These are phyloP conservation scores for Trypanosoma rangeli DNA, from an alignment of 208 protist genomes.

Conservation along the genomic window DNA sequence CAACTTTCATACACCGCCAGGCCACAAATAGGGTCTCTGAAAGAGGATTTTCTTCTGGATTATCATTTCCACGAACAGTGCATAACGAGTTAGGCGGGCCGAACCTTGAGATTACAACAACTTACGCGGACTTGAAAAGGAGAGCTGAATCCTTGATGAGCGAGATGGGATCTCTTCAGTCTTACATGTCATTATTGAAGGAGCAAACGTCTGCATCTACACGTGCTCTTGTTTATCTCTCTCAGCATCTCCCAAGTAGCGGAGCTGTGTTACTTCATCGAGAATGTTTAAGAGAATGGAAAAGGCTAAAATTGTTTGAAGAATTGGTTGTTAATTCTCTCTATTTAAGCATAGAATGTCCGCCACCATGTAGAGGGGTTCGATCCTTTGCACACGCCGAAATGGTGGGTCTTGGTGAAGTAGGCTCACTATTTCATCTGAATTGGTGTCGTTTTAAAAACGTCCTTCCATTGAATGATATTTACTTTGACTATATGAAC, in stretches of 20 bases:
- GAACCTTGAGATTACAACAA: neutral
- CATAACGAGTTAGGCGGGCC: neutral
- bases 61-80: neutral
- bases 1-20: neutral
- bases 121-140: neutral
- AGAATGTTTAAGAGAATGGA: conserved; percentile 17
- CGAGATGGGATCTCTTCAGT: conserved; percentile 10
- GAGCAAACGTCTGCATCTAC: neutral
- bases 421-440: conserved; percentile 12
- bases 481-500: conserved; percentile 28
- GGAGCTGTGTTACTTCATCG: conserved; percentile 7
- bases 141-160: neutral
- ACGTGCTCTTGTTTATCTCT: neutral
- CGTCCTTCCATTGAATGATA: conserved; percentile 19
- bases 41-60: conserved; percentile 9
- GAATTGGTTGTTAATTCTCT: conserved; percentile 25
- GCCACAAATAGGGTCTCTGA: neutral
- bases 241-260: conserved; percentile 8
- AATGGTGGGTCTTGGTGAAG: conserved; percentile 7
- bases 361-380: neutral
- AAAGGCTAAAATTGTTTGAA: conserved; percentile 23
- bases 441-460: conserved; percentile 30
- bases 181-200: neutral
- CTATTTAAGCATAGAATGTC: conserved; percentile 6
- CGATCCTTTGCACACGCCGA: conserved; percentile 27